These are phyloP conservation scores for Hibiscus mutabilis DNA, from an alignment of 345 rosid genomes.

Conservation along the genomic window DNA sequence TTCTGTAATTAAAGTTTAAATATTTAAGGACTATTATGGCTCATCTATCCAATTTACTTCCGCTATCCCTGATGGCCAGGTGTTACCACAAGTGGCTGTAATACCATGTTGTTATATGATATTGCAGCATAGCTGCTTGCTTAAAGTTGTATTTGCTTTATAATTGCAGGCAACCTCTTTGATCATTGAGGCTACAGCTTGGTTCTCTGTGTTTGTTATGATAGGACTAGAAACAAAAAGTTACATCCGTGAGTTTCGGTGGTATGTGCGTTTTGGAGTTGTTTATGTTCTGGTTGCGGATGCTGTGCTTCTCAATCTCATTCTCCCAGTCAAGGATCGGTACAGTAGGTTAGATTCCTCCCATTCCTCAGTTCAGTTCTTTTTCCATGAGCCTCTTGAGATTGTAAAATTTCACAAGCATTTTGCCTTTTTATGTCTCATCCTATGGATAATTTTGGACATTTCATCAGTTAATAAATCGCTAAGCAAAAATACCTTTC, in stretches of 20 bases:
- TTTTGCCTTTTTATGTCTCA: neutral
- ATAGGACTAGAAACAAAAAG: constrained; percentile 56
- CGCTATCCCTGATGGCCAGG: neutral
- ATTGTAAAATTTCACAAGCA: neutral
- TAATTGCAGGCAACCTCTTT: constrained; percentile 53
- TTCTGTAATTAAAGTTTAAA: neutral
- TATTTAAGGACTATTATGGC: neutral
- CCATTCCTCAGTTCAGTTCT: neutral
- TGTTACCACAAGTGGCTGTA: neutral
- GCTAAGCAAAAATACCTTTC: neutral
- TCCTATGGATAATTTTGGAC: neutral
- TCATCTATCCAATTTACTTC: neutral
- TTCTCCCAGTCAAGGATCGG: constrained; percentile 47
- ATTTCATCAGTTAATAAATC: neutral
- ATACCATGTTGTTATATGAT: neutral
- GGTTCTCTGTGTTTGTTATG: constrained; percentile 76
- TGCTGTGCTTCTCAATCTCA: constrained; percentile 71
- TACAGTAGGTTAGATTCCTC: constrained; percentile 39
- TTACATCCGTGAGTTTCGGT: constrained; percentile 64
- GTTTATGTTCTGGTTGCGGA: constrained; percentile 79
- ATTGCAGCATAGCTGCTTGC: neutral
- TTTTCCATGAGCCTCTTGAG: neutral
- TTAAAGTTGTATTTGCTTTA: neutral
- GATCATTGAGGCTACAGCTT: constrained; percentile 64
- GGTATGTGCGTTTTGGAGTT: constrained; percentile 84